A percentile compares a stretch with the other conserved stretches of the same genome.
These are phyloP conservation scores for Brasilioporus rufonigricans DNA, from an alignment of 768 basidiomycete species.

Conservation along the genomic window DNA sequence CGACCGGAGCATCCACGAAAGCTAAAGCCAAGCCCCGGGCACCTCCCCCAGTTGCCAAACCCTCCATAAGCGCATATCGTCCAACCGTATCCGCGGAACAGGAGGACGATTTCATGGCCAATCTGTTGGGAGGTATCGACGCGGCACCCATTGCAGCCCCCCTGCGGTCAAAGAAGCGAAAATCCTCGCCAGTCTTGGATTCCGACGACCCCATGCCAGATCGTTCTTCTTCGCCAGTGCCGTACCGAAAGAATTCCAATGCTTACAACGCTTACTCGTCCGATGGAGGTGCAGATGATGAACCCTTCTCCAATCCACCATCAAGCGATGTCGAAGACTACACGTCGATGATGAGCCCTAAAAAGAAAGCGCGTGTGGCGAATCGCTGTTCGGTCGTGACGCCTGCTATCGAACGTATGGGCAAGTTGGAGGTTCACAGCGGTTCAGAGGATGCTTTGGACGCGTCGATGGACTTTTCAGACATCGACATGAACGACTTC, in stretches of 20 bases:
- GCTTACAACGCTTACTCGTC: constrained; percentile 39
- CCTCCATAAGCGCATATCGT: constrained; percentile 78
- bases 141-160: constrained; percentile 38
- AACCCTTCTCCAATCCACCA: constrained; percentile 21
- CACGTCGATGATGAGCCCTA: constrained; percentile 53
- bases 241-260: constrained; percentile 33
- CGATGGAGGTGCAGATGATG: constrained; percentile 29
- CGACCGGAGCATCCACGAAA: constrained; percentile 25
- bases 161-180: constrained; percentile 58
- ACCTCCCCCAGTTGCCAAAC: constrained; percentile 49
- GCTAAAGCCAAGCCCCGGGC: constrained; percentile 42
- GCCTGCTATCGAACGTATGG: constrained; percentile 58
- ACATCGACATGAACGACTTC: constrained; percentile 52
- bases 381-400: constrained; percentile 42
- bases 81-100: constrained; percentile 71
- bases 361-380: constrained; percentile 55
- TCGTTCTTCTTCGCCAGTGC: constrained; percentile 40
- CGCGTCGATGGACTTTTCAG: constrained; percentile 50
- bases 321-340: constrained; percentile 58
- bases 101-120: constrained; percentile 88
- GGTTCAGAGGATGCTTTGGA: constrained; percentile 51
- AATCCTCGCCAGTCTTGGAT: constrained; percentile 51
- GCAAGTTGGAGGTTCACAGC: constrained; percentile 57
- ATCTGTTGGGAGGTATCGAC: constrained; percentile 73
- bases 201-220: constrained; percentile 29